phyloP scores from a whole-genome alignment of 805 yeast species.

The Blastobotrys americana region DNA sequence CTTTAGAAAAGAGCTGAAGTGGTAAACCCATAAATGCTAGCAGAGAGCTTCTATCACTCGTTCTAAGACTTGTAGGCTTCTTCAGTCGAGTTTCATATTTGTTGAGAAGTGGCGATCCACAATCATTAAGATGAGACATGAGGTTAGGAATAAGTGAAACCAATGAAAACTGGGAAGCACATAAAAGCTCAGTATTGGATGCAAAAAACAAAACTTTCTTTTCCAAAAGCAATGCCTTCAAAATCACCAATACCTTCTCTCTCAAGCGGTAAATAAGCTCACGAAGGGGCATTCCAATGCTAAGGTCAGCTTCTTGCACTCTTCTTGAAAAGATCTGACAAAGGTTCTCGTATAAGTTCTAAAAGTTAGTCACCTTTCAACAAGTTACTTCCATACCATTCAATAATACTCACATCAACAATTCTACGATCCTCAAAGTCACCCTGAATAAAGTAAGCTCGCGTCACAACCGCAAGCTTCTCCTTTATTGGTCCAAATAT shows the following conservation, averaged over 20 bases:
- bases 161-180: constrained; percentile 75
- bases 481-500: constrained; percentile 80
- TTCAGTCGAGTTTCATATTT: constrained; percentile 44
- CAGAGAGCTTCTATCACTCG: constrained; percentile 72
- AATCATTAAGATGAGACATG: constrained; percentile 61
- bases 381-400: constrained; percentile 78
- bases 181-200: constrained; percentile 68
- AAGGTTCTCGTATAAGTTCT: constrained; percentile 59
- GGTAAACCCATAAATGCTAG: constrained; percentile 82
- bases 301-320: constrained; percentile 50
- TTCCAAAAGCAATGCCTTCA: constrained; percentile 75
- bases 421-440: constrained; percentile 66
- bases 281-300: constrained; percentile 67
- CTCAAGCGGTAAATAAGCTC: constrained; percentile 55
- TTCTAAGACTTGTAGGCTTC: constrained; percentile 59
- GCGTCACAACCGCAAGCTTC: constrained; percentile 81
- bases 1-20: constrained; percentile 72
- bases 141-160: constrained; percentile 79
- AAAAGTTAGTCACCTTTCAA: constrained; percentile 59
- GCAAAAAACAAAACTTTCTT: constrained; percentile 69
- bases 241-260: constrained; percentile 51
- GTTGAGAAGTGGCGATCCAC: constrained; percentile 69
- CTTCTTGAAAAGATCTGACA: constrained; percentile 30
- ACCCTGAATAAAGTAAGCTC: constrained; percentile 74
- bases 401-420: constrained; percentile 34